Evolutionary conservation across 257 asterid genomes (phyloP).

Genomic region (Buddleja alternifolia): DNA sequence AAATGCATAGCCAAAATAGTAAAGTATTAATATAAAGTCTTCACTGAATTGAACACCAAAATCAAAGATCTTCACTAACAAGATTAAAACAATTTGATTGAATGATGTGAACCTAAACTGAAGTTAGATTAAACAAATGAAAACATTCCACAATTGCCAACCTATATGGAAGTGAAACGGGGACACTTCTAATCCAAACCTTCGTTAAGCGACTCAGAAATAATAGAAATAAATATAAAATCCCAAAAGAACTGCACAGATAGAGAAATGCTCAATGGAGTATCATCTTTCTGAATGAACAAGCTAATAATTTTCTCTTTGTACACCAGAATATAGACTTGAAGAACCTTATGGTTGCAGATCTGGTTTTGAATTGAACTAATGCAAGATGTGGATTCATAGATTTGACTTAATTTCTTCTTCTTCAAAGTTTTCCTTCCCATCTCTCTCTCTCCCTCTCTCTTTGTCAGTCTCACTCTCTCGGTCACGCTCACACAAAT

Average conservation of each 20-base stretch:
- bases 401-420: not conserved
- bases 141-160: conserved; percentile 1
- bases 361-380: conserved; percentile 15
- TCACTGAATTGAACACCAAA: conserved; percentile 1
- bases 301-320: not conserved
- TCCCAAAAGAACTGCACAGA: not conserved
- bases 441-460: not conserved
- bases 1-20: not conserved
- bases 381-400: conserved; percentile 15
- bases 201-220: not conserved
- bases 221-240: not conserved
- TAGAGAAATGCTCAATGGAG: not conserved
- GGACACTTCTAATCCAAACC: not conserved
- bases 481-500: not conserved
- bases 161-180: conserved; percentile 1
- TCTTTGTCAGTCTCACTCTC: not conserved
- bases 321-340: conserved; percentile 1
- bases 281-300: not conserved
- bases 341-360: conserved; percentile 27
- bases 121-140: not conserved
- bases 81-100: not conserved
- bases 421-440: conserved; percentile 18
- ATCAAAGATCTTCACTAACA: conserved; percentile 5
- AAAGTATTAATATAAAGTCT: not conserved
- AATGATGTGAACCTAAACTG: not conserved